Evolutionary conservation across 768 basidiomycete species (phyloP).

Genomic region (Lyophyllum semitale): DNA sequence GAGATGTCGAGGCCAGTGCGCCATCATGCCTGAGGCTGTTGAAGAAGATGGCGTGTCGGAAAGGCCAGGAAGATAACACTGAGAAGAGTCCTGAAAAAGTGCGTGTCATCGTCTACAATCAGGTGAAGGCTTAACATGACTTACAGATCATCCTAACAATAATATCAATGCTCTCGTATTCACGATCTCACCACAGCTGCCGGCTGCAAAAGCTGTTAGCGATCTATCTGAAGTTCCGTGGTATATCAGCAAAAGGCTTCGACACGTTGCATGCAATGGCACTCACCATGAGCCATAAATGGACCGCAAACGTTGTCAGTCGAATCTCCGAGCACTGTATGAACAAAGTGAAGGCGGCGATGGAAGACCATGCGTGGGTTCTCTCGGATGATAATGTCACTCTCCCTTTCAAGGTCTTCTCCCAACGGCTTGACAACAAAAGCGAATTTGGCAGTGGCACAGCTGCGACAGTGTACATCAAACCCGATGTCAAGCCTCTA

Average conservation of each 20-base stretch:
- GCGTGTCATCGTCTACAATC: background rate
- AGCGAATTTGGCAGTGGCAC: constrained; percentile 36
- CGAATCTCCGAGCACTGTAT: constrained; percentile 27
- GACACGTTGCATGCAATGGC: constrained; percentile 37
- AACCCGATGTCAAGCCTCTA: constrained; percentile 20
- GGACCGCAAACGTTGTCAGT: constrained; percentile 27
- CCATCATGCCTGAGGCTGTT: constrained; percentile 6
- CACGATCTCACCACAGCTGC: constrained; percentile 24
- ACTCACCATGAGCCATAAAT: constrained; percentile 42
- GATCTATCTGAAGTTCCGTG: constrained; percentile 38
- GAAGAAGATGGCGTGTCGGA: constrained; percentile 11
- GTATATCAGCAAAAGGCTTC: constrained; percentile 36
- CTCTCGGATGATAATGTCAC: constrained; percentile 38
- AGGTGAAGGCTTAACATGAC: background rate
- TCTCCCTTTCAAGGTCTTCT: constrained; percentile 34
- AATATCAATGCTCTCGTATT: constrained; percentile 22
- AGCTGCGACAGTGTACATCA: constrained; percentile 34
- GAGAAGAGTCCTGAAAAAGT: constrained; percentile 25
- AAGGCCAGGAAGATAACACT: background rate
- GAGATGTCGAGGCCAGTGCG: constrained; percentile 16
- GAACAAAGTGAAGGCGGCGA: constrained; percentile 21
- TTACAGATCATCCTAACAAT: background rate
- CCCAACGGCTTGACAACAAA: constrained; percentile 38
- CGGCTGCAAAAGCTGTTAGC: constrained; percentile 32
- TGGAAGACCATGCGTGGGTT: constrained; percentile 29